Conservation (phyloP, 2,329 filamentous ascomycete species). For the Alternaria novae-zelandiae region DNA sequence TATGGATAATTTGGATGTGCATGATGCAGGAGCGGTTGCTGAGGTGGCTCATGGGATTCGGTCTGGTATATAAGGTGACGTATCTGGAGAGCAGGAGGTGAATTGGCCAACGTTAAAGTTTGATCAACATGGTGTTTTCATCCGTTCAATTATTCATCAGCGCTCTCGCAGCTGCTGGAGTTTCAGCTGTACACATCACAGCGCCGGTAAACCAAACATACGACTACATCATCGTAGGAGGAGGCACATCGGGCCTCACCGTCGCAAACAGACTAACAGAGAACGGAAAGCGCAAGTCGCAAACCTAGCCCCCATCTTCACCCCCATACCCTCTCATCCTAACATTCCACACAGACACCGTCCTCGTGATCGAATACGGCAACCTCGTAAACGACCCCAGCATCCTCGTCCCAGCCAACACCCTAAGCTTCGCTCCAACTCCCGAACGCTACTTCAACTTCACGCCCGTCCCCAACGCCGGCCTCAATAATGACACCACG, state of each 20-base stretch:
- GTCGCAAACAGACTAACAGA: slow-evolving; percentile 29
- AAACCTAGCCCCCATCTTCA: no score
- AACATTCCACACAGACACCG: neutral
- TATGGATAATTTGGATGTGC: neutral
- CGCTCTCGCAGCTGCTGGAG: neutral
- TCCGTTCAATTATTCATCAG: neutral
- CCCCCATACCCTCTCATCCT: neutral
- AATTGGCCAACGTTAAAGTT: no score
- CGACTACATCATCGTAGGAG: slow-evolving; percentile 32
- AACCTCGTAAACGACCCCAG: slow-evolving; percentile 7
- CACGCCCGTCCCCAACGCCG: slow-evolving; percentile 9
- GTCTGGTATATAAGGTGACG: no score
- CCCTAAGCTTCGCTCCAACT: neutral
- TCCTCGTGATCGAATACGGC: slow-evolving; percentile 24
- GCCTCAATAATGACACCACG: slow-evolving; percentile 13
- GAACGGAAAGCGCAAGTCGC: slow-evolving; percentile 9
- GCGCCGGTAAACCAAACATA: slow-evolving; percentile 10
- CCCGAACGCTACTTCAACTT: slow-evolving; percentile 16
- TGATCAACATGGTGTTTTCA: neutral
- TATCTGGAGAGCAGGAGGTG: no score
- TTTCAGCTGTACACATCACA: neutral
- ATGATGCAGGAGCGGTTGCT: neutral
- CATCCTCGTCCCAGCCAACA: slow-evolving; percentile 14
- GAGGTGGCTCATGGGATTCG: no score
- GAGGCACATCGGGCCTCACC: slow-evolving; percentile 27